Conservation (phyloP, 2,329 filamentous ascomycete species). For the Microcera coccophila region DNA sequence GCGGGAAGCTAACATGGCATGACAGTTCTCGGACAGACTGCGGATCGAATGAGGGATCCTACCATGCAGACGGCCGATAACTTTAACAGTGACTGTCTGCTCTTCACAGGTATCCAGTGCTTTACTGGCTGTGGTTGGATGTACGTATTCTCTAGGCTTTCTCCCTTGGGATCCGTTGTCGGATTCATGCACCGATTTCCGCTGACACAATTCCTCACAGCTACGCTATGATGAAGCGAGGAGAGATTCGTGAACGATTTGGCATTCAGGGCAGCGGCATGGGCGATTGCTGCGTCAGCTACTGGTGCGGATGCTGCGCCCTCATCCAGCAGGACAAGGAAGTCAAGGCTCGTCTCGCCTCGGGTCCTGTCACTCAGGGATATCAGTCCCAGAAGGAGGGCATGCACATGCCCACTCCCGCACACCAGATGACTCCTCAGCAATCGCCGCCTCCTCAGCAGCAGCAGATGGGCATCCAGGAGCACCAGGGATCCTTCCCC, state of each 20-base stretch:
- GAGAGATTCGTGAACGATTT: constrained; percentile 50
- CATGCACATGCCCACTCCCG: constrained; percentile 33
- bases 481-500: constrained; percentile 21
- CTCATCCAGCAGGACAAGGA: constrained; percentile 59
- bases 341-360: constrained; percentile 31
- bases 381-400: constrained; percentile 37
- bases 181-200: neutral
- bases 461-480: constrained; percentile 8
- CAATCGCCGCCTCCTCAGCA: constrained; percentile 3
- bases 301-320: constrained; percentile 54
- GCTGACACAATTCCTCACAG: constrained; percentile 20
- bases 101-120: constrained; percentile 37
- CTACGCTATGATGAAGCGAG: constrained; percentile 50
- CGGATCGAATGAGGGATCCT: constrained; percentile 43
- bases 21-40: constrained; percentile 43
- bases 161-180: neutral
- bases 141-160: constrained; percentile 24
- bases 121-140: constrained; percentile 43
- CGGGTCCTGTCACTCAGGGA: constrained; percentile 29
- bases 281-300: constrained; percentile 50
- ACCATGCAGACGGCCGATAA: constrained; percentile 36
- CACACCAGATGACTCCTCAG: constrained; percentile 1
- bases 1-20: constrained; percentile 10
- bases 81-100: constrained; percentile 41
- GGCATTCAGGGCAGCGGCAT: constrained; percentile 47